Conservation (phyloP, 768 basidiomycete species). For the Clitopilus hobsonii region DNA sequence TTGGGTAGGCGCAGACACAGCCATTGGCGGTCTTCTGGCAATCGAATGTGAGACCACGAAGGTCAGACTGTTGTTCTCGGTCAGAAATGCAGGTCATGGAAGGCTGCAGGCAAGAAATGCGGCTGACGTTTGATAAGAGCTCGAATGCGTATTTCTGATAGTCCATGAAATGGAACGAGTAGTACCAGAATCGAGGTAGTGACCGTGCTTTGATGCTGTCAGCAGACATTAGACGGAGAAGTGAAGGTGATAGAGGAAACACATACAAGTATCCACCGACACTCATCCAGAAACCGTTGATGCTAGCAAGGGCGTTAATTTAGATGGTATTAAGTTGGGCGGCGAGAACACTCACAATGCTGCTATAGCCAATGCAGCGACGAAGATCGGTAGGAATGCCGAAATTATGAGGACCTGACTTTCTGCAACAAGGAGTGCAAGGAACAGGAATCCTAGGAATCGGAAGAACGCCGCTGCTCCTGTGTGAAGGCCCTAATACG, state of each 20-base stretch:
- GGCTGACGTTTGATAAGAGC: slow-evolving; percentile 28
- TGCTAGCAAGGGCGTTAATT: slow-evolving; percentile 11
- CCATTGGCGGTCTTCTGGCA: slow-evolving; percentile 31
- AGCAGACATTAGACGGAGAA: not conserved
- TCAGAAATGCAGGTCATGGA: slow-evolving; percentile 7
- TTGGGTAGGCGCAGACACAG: slow-evolving; percentile 48
- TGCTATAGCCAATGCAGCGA: slow-evolving; percentile 52
- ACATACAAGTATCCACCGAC: slow-evolving; percentile 43
- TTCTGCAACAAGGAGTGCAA: slow-evolving; percentile 50
- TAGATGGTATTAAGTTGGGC: not conserved
- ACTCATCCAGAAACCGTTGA: slow-evolving; percentile 59
- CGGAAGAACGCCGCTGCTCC: slow-evolving; percentile 48
- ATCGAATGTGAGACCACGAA: slow-evolving; percentile 38
- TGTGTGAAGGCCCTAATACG: slow-evolving; percentile 39
- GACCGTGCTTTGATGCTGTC: slow-evolving; percentile 45
- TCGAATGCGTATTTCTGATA: slow-evolving; percentile 44
- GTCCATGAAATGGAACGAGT: slow-evolving; percentile 52
- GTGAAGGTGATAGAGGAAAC: not conserved
- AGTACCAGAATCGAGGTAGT: slow-evolving; percentile 57
- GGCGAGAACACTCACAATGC: slow-evolving; percentile 30
- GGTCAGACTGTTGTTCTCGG: slow-evolving; percentile 33
- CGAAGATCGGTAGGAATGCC: slow-evolving; percentile 49
- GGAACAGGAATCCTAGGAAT: slow-evolving; percentile 48
- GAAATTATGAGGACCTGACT: slow-evolving; percentile 47
- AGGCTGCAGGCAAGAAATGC: slow-evolving; percentile 17